A percentile compares a stretch with the other conserved stretches of the same genome.
Evolutionary conservation across 2,329 filamentous ascomycete species (phyloP).

Genomic region (Chrysosporium keratinophilum): DNA sequence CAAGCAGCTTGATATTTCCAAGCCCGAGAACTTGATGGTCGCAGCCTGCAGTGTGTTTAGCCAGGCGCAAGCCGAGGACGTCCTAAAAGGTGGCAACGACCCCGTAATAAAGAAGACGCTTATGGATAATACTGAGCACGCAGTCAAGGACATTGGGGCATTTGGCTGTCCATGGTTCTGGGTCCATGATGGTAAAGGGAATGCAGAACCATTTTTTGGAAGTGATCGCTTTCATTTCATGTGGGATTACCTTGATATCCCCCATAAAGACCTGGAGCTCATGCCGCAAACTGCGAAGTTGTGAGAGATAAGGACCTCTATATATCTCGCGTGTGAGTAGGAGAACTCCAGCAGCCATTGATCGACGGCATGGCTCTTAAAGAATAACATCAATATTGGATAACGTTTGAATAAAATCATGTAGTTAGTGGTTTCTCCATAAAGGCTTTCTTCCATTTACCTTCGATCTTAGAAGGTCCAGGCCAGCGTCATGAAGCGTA

Average conservation of each 20-base stretch:
- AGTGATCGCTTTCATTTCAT: conserved; percentile 19
- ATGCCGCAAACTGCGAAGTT: not conserved
- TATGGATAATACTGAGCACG: conserved; percentile 49
- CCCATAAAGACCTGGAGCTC: conserved; percentile 16
- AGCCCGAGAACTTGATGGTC: conserved; percentile 46
- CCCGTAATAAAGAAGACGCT: conserved; percentile 46
- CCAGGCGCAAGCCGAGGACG: conserved; percentile 42
- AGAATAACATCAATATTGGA: too few species aligned
- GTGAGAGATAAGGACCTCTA: not conserved
- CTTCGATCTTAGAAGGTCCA: too few species aligned
- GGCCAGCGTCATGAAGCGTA: too few species aligned
- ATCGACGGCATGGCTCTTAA: too few species aligned
- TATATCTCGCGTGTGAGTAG: too few species aligned
- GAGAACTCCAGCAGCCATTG: too few species aligned
- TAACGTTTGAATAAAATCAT: not conserved
- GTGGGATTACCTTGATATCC: conserved; percentile 17
- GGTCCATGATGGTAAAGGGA: conserved; percentile 43
- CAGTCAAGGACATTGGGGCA: conserved; percentile 51
- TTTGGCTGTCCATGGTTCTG: conserved; percentile 71
- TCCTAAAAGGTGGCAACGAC: conserved; percentile 45
- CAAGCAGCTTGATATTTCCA: conserved; percentile 48
- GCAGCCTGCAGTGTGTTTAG: conserved; percentile 14
- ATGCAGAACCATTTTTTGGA: conserved; percentile 19
- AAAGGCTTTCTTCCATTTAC: too few species aligned
- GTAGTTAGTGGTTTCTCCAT: not conserved